phyloP scores from a whole-genome alignment of 108 stramenopile species.

The Discostella pseudostelligera region DNA sequence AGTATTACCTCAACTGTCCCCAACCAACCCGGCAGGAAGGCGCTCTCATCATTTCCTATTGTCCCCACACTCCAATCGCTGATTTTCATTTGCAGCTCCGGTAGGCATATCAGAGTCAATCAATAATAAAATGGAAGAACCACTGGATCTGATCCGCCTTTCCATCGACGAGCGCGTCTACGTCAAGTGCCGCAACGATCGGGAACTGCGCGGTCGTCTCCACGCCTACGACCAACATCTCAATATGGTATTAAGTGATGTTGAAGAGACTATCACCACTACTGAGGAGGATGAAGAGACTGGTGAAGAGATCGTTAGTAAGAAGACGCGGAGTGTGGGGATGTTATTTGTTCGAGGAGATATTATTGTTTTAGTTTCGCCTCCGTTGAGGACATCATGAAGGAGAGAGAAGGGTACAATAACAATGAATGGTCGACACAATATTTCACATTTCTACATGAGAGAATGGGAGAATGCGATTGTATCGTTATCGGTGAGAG shows the following conservation, averaged over 20 bases:
- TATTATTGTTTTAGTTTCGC: slow-evolving; percentile 90
- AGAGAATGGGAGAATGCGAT: too few relatives aligned
- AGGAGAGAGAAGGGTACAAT: background rate
- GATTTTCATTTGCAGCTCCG: too few relatives aligned
- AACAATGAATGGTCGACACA: too few relatives aligned
- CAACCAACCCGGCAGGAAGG: too few relatives aligned
- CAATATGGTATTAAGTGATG: slow-evolving; percentile 98
- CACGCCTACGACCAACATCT: slow-evolving; percentile 99
- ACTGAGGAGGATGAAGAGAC: slow-evolving; percentile 96
- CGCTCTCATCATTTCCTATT: too few relatives aligned
- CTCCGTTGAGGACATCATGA: slow-evolving; percentile 77
- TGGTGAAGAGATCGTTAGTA: slow-evolving; percentile 94
- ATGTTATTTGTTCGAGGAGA: slow-evolving; percentile 99
- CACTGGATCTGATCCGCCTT: slow-evolving; percentile 97
- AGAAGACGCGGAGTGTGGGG: slow-evolving; percentile 90
- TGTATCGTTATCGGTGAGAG: too few relatives aligned
- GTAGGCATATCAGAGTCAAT: too few relatives aligned
- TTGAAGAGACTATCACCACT: slow-evolving; percentile 96
- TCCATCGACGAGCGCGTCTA: slow-evolving; percentile 98
- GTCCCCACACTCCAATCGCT: too few relatives aligned
- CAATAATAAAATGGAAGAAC: slow-evolving; percentile 79
- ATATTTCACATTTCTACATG: too few relatives aligned
- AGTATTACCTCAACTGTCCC: too few relatives aligned
- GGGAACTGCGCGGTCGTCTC: slow-evolving; percentile 95
- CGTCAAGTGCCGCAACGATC: slow-evolving; percentile 97